phyloP scores from a whole-genome alignment of 768 basidiomycete genomes.

The Inosperma sp. region DNA sequence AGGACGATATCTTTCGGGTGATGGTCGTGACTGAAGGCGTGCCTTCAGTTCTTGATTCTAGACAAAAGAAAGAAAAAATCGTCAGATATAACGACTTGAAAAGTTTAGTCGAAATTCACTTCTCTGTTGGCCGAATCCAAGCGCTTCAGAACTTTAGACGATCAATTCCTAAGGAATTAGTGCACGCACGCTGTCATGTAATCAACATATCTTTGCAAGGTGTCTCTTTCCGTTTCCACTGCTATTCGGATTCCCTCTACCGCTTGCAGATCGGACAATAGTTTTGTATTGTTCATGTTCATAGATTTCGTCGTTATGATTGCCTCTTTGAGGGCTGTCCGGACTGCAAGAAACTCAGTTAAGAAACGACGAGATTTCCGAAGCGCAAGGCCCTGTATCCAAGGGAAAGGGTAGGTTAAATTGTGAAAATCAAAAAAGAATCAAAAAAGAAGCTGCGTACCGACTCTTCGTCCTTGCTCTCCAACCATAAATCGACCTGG shows the following conservation, averaged over 20 bases:
- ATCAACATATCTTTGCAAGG: constrained; percentile 9
- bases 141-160: too few relatives aligned
- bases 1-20: constrained; percentile 3
- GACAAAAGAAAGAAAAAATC: not conserved
- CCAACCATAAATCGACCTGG: constrained; percentile 53
- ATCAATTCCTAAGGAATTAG: not conserved
- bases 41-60: constrained; percentile 22
- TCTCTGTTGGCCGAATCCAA: too few relatives aligned
- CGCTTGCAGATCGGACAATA: constrained; percentile 1
- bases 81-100: not conserved
- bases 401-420: constrained; percentile 1
- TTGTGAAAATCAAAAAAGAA: constrained; percentile 1
- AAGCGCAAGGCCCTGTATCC: constrained; percentile 15
- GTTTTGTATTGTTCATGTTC: not conserved
- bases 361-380: constrained; percentile 17
- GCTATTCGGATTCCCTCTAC: not conserved
- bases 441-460: constrained; percentile 34
- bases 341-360: constrained; percentile 9
- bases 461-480: constrained; percentile 34
- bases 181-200: not conserved
- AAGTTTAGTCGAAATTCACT: constrained; percentile 5
- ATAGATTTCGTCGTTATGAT: constrained; percentile 2
- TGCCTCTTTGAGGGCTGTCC: constrained; percentile 5
- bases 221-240: constrained; percentile 2
- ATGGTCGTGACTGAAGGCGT: too few relatives aligned